Evolutionary conservation across 805 yeast species (phyloP).

Genomic region (Candida arabinofermentans): DNA sequence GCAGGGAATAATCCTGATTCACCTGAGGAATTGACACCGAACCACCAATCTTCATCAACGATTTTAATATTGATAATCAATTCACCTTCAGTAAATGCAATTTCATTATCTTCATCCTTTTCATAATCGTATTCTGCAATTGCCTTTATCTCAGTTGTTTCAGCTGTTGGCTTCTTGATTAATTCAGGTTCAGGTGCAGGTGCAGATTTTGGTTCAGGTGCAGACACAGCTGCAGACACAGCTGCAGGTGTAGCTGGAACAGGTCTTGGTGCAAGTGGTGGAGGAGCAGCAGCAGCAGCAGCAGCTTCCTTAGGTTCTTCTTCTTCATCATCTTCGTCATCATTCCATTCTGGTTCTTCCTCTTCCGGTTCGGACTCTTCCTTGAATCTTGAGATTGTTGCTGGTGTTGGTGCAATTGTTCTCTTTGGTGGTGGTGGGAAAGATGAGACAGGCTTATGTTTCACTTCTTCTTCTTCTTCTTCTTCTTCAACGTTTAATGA

Average conservation of each 20-base stretch:
- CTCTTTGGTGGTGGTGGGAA: constrained; percentile 21
- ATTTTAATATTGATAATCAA: constrained; percentile 59
- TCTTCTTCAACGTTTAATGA: constrained; percentile 23
- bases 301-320: constrained; percentile 7
- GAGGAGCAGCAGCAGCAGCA: constrained; percentile 14
- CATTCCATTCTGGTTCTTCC: constrained; percentile 18
- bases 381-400: constrained; percentile 15
- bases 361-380: constrained; percentile 17
- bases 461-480: constrained; percentile 24
- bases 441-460: constrained; percentile 13
- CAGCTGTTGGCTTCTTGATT: constrained; percentile 17
- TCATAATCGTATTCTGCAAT: constrained; percentile 78
- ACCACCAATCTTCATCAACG: constrained; percentile 75
- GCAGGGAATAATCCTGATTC: constrained; percentile 57
- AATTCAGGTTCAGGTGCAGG: constrained; percentile 21
- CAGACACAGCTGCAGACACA: constrained; percentile 4
- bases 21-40: constrained; percentile 34
- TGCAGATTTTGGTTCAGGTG: constrained; percentile 18
- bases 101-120: constrained; percentile 74
- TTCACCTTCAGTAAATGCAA: constrained; percentile 65
- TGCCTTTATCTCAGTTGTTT: constrained; percentile 40
- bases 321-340: constrained; percentile 21
- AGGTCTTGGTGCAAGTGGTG: constrained; percentile 13
- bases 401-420: constrained; percentile 10
- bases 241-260: constrained; percentile 16